Evolutionary conservation across 176 grass and related monocot species (phyloP).

Genomic region (Neostapfia colusana): DNA sequence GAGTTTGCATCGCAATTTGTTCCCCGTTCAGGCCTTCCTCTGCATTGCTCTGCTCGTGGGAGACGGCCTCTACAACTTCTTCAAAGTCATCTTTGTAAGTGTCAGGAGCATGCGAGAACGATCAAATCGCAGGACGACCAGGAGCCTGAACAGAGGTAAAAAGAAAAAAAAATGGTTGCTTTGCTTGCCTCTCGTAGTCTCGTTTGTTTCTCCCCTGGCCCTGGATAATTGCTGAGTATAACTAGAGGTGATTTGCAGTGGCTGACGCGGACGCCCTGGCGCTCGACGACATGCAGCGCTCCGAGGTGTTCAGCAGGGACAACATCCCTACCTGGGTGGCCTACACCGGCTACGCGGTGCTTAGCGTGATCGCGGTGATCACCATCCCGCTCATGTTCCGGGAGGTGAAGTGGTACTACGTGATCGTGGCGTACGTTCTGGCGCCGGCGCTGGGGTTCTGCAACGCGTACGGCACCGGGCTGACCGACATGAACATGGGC

Average conservation of each 20-base stretch:
- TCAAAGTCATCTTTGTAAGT: constrained; percentile 68
- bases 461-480: constrained; percentile 90
- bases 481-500: constrained; percentile 95
- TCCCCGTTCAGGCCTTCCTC: constrained; percentile 66
- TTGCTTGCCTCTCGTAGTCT: too few relatives aligned
- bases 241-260: constrained; percentile 26
- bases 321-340: constrained; percentile 69
- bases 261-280: constrained; percentile 46
- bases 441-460: constrained; percentile 90
- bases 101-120: constrained; percentile 57
- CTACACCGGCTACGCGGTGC: constrained; percentile 55
- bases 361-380: constrained; percentile 54
- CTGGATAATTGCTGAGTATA: background rate
- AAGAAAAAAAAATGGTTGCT: background rate
- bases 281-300: constrained; percentile 61
- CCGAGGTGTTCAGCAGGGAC: constrained; percentile 71
- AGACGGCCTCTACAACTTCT: constrained; percentile 94
- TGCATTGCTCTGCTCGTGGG: constrained; percentile 87
- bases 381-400: constrained; percentile 81
- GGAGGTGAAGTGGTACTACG: constrained; percentile 90
- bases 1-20: background rate
- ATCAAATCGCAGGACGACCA: constrained; percentile 35
- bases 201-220: too few relatives aligned
- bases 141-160: constrained; percentile 63
- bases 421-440: constrained; percentile 71